Base-by-base conservation (phyloP, 1,284 basidiomycete genomes). In the Trichosporon ovoides region DNA sequence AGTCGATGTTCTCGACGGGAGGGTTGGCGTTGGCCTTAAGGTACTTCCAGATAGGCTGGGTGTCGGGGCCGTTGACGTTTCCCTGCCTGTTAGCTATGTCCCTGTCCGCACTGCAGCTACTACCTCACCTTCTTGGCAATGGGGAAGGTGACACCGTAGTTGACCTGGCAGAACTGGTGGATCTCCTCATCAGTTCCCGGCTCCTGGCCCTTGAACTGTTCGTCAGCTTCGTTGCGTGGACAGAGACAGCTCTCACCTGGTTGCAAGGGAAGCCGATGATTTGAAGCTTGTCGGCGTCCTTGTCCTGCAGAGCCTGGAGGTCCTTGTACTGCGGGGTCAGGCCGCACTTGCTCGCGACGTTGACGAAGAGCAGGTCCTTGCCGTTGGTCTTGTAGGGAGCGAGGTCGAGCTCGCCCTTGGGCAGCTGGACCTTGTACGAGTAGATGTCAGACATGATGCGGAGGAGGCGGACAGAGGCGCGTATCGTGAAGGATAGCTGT, bases 181-280 rank as follows among this genome's bases (percentile, higher is more conserved):
- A 93, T 87, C 53, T 83, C 81, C 18, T 80, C 81, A 68, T 91
- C 89, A 28, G 83, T 81, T 20, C 83, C 86, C 0, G 89, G 89
- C 70, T 93, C 89, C 78, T 92, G 89, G 52, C 28, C 22, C 49
- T 50, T 67, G 68, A 79, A 78, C 56, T 58, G 28, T 7, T 4
- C 16, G 34, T 43, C 22, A 56, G 55, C 13, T 24, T 11, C 7
- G 12, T 3, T 18, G 7, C 2, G 11, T 9, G 31, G n/a, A n/a
- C n/a, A 7, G 7, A 16, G 13, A 2, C 24, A 11, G 34, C 33
- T 13, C 89, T 89, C 19, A 48, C 56, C 80, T 93, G 91, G 75
- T 95, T 94, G 80, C 86, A 93, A 31, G 91, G 91, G 81, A 94
- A 94, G 2, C 92, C 91, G 58, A 95, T 81, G 66, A 94, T 84